Percentiles rank a stretch among this genome's conserved stretches.
phyloP scores from a whole-genome alignment of 371 early-diverging fungal species.

The Apophysomyces sp. region DNA sequence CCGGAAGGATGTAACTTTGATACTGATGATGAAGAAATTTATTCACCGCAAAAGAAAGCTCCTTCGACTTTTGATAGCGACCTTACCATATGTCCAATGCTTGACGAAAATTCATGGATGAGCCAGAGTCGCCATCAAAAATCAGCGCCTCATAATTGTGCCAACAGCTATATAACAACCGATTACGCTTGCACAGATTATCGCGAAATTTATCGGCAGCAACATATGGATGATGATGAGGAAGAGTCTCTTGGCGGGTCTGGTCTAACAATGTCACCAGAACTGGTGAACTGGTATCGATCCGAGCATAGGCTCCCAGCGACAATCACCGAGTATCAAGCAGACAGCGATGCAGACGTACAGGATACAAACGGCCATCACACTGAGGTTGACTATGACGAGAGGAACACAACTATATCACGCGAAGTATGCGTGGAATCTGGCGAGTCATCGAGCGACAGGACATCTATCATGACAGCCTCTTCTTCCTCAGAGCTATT shows the following conservation, averaged over 20 bases:
- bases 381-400: background rate
- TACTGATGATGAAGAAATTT: background rate
- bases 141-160: background rate
- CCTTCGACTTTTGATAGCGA: background rate
- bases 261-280: constrained; percentile 4
- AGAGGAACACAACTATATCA: background rate
- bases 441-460: background rate
- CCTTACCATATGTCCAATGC: background rate
- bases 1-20: constrained; percentile 1
- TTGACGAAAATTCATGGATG: constrained; percentile 19
- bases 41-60: background rate
- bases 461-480: background rate
- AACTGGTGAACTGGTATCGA: constrained; percentile 19
- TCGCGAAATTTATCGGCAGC: background rate
- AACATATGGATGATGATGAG: background rate
- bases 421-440: background rate
- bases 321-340: background rate
- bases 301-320: background rate
- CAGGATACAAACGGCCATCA: background rate
- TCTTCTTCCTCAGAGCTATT: background rate
- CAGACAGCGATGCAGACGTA: background rate
- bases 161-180: background rate
- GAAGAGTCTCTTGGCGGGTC: background rate
- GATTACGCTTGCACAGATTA: background rate
- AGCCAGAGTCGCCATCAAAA: constrained; percentile 1